A percentile compares a stretch with the other conserved stretches of the same genome.
These are phyloP conservation scores for Herpotrichia juniperi DNA, from an alignment of 2,329 filamentous ascomycete species.

Conservation along the genomic window DNA sequence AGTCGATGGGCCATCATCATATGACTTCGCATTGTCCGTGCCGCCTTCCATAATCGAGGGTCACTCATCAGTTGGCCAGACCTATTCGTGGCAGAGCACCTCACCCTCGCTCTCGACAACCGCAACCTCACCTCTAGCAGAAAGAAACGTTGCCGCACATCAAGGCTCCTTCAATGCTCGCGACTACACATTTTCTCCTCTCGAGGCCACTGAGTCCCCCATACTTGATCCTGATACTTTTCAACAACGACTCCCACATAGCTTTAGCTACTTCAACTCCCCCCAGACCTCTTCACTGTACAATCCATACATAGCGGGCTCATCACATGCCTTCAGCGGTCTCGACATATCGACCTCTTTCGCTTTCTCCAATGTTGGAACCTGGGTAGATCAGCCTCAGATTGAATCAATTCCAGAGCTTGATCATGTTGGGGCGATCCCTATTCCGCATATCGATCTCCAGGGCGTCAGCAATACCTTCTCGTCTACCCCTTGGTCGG, in stretches of 20 bases:
- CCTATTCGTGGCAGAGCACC: constrained; percentile 23
- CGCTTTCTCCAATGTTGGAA: constrained; percentile 33
- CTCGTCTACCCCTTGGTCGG: constrained; percentile 15
- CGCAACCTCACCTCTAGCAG: constrained; percentile 33
- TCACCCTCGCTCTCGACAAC: constrained; percentile 34
- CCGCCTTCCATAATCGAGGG: constrained; percentile 35
- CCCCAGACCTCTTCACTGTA: constrained; percentile 29
- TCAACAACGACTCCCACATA: constrained; percentile 25
- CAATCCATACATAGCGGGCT: constrained; percentile 37
- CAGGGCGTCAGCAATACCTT: constrained; percentile 24
- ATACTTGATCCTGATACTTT: constrained; percentile 31
- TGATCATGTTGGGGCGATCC: constrained; percentile 29
- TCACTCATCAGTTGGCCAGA: constrained; percentile 28
- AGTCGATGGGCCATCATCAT: constrained; percentile 31
- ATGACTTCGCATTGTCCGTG: constrained; percentile 34
- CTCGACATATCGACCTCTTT: constrained; percentile 37
- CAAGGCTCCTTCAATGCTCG: constrained; percentile 32
- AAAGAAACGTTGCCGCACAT: constrained; percentile 21
- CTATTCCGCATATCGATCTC: constrained; percentile 32
- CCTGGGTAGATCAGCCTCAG: constrained; percentile 35
- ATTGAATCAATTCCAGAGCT: constrained; percentile 36
- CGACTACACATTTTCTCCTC: constrained; percentile 23
- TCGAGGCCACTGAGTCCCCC: constrained; percentile 23
- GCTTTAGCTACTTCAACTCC: constrained; percentile 21
- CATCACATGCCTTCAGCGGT: constrained; percentile 34